phyloP scores from a whole-genome alignment of 148 eudicot species.

The Talinum fruticosum region DNA sequence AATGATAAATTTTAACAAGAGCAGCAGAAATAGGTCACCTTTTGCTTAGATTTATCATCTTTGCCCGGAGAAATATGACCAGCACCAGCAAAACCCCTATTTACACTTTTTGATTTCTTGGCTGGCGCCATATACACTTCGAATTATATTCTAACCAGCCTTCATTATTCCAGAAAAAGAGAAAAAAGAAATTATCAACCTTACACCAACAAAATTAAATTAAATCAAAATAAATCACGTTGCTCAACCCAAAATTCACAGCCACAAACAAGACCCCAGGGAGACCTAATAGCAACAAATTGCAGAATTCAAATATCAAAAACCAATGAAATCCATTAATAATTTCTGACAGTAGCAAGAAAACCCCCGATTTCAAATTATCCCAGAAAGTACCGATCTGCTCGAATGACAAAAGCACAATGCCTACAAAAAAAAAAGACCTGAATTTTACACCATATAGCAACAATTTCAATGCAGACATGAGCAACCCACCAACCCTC shows the following conservation, averaged over 20 bases:
- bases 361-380: not conserved
- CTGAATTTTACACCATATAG: not conserved
- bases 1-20: not conserved
- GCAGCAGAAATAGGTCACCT: slow-evolving; percentile 30
- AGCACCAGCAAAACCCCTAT: slow-evolving; percentile 25
- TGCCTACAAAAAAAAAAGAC: not conserved
- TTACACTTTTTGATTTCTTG: slow-evolving; percentile 41
- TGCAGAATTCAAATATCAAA: not conserved
- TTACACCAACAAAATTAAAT: not conserved
- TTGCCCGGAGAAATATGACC: slow-evolving; percentile 33
- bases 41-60: slow-evolving; percentile 35
- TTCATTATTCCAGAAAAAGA: not conserved
- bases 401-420: not conserved
- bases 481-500: not conserved
- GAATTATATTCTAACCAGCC: not conserved
- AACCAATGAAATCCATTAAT: not conserved
- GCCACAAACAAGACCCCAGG: not conserved
- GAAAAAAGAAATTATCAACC: not conserved
- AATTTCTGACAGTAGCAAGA: not conserved
- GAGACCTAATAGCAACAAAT: not conserved
- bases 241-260: not conserved
- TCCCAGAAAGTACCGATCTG: not conserved
- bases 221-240: not conserved
- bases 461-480: not conserved
- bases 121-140: slow-evolving; percentile 42